Percentiles rank a stretch among this genome's conserved stretches.
Evolutionary conservation across 2,329 filamentous ascomycete species (phyloP).

Genomic region (Diaporthe batatas): DNA sequence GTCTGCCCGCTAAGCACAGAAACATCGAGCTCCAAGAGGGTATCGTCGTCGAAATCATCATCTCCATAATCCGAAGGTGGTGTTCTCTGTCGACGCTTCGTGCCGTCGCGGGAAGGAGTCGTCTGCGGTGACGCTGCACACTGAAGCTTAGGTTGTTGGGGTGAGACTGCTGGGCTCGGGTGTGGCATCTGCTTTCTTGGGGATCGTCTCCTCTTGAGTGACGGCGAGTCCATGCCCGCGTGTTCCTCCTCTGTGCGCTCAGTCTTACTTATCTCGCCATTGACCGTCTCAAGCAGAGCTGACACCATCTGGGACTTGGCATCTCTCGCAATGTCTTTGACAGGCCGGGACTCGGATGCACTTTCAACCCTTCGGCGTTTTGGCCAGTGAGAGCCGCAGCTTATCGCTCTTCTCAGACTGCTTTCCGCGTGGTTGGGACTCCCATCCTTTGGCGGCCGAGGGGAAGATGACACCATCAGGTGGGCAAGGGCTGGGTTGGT

Average conservation of each 20-base stretch:
- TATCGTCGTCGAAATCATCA: constrained; percentile 71
- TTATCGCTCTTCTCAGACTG: constrained; percentile 73
- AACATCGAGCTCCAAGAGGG: constrained; percentile 67
- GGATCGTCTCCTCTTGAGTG: constrained; percentile 56
- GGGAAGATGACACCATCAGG: constrained; percentile 78
- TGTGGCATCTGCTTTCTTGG: constrained; percentile 35
- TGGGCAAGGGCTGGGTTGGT: constrained; percentile 72
- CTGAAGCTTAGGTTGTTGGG: constrained; percentile 38
- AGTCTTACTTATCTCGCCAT: constrained; percentile 63
- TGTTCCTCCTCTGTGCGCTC: constrained; percentile 51
- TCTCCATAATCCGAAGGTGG: constrained; percentile 65
- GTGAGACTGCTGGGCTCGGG: neutral
- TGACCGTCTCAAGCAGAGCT: constrained; percentile 76
- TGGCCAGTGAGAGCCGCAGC: constrained; percentile 78
- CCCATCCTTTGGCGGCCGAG: constrained; percentile 66
- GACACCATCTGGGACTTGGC: constrained; percentile 71
- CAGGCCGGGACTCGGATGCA: constrained; percentile 51
- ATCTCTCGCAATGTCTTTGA: constrained; percentile 49
- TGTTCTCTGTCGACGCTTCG: neutral
- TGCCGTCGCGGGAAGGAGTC: neutral
- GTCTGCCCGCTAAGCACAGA: constrained; percentile 52
- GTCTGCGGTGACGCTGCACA: constrained; percentile 1
- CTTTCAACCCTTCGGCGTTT: constrained; percentile 75
- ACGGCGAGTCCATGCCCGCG: constrained; percentile 57
- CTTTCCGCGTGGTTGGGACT: constrained; percentile 57